Base-by-base conservation (phyloP, 257 asterid species). In the Datura wrightii region DNA sequence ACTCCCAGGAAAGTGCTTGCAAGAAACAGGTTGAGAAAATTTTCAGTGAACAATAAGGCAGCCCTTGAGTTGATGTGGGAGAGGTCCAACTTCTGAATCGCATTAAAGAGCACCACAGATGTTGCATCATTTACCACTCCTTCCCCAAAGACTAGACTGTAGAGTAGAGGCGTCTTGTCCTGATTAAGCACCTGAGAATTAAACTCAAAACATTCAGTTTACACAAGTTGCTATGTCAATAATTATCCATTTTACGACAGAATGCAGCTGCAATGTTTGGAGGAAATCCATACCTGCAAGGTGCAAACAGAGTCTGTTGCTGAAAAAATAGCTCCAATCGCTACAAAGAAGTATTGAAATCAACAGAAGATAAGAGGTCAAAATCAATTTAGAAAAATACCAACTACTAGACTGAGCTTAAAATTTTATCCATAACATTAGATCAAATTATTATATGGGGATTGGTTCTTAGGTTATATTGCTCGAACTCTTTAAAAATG, bases 231-330 rank as follows among this genome's bases (percentile, higher is more conserved):
- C 18, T 46, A 72, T 2, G 39, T 72, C 80, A 46, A 69, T 3
- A 37, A 69, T 69, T 72, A 72, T 19, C 36, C 31, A 9, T 9
- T 44, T 1, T 19, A 48, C 59, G 11, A 10, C 11, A 74, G 39
- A 0, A 6, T 3, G 0, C 13, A 3, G 16, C 80, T 0, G 0
- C 42, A 74, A 6, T 1, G 1, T 74, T 6, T 48, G 19, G 42
- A 24, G 59, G 80, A 74, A 74, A 6, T 11, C 59, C 13, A 50
- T 48, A 94, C 96, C 94, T 93, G 98, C 91, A 93, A 87, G 1
- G 97, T 95, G 94, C 98, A 91, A 79, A 95, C 97, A 8, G 97
- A 93, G 88, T 94, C 97, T 7, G 97, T 94, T 46, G 98, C 98
- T 9, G 98, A 92, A 85, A 93, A 89, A 69, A 95, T 92, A 69